Base-by-base conservation (phyloP, 768 basidiomycete species). In the Butyriboletus loyo region DNA sequence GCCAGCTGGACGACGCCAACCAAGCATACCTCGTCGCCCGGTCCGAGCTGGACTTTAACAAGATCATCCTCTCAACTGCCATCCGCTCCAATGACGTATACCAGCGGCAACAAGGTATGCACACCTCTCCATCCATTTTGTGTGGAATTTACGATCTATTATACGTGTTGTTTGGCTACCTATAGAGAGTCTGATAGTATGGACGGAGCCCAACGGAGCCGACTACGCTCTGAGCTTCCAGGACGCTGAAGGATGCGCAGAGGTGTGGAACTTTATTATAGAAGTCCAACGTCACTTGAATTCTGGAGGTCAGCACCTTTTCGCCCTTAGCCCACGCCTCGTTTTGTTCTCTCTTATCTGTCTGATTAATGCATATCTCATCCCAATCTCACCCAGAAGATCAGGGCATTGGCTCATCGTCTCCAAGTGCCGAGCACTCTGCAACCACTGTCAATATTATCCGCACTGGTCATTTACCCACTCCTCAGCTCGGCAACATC, bases 201-300 rank as follows among this genome's bases (percentile, higher is more conserved):
- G 97, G 97, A 98, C 96, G 4, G 96, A 98, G 67, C 89, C 92
- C 1, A 87, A 91, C 57, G 91, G 92, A 27, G 84, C 89, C 34
- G 97, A 99, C 70, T 95, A 97, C 66, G 96, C 96, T 2, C 77
- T 99, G 48, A 96, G 93, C 62, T 99, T 99, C 62, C 96, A 98
- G 66, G 96, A 98, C 61, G 83, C 91, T 1, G 91, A 93, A 56
- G 97, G 95, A 28, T 99, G 96, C 61, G 79, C 85, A 30, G 94
- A 98, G 74, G 91, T 98, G 44, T 99, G 97, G 96, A 89, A 88
- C 62, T 99, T 98, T 69, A 96, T 99, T 61, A 74, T 81, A 56
- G 92, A 96, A 64, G 92, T 98, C 30, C 92, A 94, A 69, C 80
- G 84, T 54, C 92, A 95, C 65, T 79, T 92, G 78, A 83, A 82